Base-by-base conservation (phyloP, 2,329 filamentous ascomycete species). In the Fusarium sp. region DNA sequence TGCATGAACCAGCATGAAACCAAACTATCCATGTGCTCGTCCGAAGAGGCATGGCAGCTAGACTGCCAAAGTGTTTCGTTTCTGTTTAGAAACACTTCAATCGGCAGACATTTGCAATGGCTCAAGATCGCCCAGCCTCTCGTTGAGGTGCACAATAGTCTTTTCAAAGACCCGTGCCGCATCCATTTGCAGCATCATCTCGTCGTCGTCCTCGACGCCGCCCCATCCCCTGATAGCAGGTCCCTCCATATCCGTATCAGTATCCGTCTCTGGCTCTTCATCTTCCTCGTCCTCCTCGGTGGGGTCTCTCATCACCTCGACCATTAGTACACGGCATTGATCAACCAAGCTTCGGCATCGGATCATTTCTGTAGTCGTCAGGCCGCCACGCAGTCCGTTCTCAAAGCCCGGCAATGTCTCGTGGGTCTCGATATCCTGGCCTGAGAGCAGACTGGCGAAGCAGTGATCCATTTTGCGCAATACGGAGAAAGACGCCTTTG, bases 291-390 rank as follows among this genome's bases (percentile, higher is more conserved):
- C 76, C 0, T 78, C 80, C 1, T 79, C 79, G 3, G 82, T 80
- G 0, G 76, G 75, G 2, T 76, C 75, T 0, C 84, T 86, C 82
- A 93, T 85, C 17, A 89, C 85, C 61, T 92, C 88, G 2, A 93
- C 87, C 58, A 95, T 87, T 7, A 88, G 78, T 9, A 93, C 80
- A 25, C 94, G 85, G 17, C 91, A 92, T 68, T 90, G 87, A 75
- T 96, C 92, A 1, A 94, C 92, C 30, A 96, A 81, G 73, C 92
- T 92, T 75, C 92, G 91, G 67, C 94, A 91, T 40, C 95, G 87
- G 9, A 98, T 93, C 84, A 96, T 97, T 77, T 97, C 93, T 1
- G 92, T 95, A 19, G 79, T 82, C 2, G 89, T 93, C 82, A 92
- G 90, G 1, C 92, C 90, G 0, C 89, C 87, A 1, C 83, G 79